Conservation (phyloP, 805 yeast species). For the Yamadazyma laniorum region DNA sequence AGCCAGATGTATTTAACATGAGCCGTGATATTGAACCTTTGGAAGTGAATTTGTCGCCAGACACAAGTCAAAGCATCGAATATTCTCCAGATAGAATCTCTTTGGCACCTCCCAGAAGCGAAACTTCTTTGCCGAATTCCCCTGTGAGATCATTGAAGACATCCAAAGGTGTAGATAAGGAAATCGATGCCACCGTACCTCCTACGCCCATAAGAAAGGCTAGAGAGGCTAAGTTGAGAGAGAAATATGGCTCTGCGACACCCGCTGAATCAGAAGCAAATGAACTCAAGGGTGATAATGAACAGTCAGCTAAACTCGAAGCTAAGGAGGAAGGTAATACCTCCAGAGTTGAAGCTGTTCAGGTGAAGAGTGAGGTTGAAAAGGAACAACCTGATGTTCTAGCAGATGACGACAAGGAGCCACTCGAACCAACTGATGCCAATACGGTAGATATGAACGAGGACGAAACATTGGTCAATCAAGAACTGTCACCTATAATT, state of each 20-base stretch:
- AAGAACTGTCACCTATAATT: background rate
- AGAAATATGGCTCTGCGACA: constrained; percentile 3
- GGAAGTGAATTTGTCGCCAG: constrained; percentile 17
- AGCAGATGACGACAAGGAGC: background rate
- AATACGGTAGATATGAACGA: constrained; percentile 2
- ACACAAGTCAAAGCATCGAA: constrained; percentile 12
- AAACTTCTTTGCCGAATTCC: constrained; percentile 14
- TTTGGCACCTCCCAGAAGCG: constrained; percentile 15
- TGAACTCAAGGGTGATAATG: background rate
- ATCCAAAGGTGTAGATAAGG: constrained; percentile 10
- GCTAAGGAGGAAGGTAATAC: background rate
- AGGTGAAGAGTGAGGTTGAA: background rate
- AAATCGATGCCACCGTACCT: constrained; percentile 21
- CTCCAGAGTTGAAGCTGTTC: background rate
- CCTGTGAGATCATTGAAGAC: constrained; percentile 6
- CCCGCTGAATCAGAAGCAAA: background rate
- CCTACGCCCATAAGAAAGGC: constrained; percentile 15
- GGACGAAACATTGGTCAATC: constrained; percentile 7
- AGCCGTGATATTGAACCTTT: constrained; percentile 2
- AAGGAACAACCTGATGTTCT: background rate
- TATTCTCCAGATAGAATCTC: constrained; percentile 18
- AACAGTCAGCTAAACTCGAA: background rate
- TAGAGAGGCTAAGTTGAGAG: constrained; percentile 11
- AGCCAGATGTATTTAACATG: background rate
- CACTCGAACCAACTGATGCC: background rate